A percentile compares a stretch with the other conserved stretches of the same genome.
Evolutionary conservation across 2,329 filamentous ascomycete genomes (phyloP).

Genomic region (Didymosphaeria variabile): DNA sequence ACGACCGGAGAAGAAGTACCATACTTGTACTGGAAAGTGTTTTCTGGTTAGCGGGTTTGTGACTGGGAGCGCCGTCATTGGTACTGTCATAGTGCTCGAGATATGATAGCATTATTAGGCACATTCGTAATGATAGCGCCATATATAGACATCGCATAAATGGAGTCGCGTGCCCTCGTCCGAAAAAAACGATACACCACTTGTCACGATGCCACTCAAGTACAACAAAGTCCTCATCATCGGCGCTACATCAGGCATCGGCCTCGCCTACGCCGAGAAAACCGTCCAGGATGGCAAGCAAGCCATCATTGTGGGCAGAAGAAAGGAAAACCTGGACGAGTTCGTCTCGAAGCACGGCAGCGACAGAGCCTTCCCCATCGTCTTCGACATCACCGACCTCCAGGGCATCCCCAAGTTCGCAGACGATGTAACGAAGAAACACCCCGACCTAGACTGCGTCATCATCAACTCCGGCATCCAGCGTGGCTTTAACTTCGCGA

Average conservation of each 20-base stretch:
- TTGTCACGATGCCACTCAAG: conserved; percentile 51
- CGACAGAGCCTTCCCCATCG: conserved; percentile 56
- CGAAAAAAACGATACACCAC: not conserved
- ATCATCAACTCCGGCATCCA: conserved; percentile 65
- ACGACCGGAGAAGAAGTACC: not conserved
- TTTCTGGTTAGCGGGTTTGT: not conserved
- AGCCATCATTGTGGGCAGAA: conserved; percentile 60
- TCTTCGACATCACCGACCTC: conserved; percentile 62
- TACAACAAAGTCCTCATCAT: conserved; percentile 64
- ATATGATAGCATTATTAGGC: no score
- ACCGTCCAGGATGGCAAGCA: conserved; percentile 58
- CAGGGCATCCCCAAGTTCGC: conserved; percentile 58
- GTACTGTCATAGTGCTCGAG: not conserved
- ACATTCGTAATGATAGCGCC: conserved; percentile 21
- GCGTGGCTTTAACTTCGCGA: conserved; percentile 59
- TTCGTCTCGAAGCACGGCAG: conserved; percentile 58
- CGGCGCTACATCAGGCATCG: conserved; percentile 63
- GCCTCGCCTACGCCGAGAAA: conserved; percentile 60
- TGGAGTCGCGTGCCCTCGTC: not conserved
- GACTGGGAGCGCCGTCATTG: not conserved
- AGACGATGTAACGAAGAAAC: conserved; percentile 51
- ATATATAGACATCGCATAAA: conserved; percentile 8
- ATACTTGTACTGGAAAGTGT: not conserved
- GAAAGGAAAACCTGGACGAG: conserved; percentile 61
- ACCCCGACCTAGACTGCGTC: conserved; percentile 63